These are phyloP conservation scores for Leersia perrieri DNA, from an alignment of 176 grass and related monocot genomes.

Conservation along the genomic window DNA sequence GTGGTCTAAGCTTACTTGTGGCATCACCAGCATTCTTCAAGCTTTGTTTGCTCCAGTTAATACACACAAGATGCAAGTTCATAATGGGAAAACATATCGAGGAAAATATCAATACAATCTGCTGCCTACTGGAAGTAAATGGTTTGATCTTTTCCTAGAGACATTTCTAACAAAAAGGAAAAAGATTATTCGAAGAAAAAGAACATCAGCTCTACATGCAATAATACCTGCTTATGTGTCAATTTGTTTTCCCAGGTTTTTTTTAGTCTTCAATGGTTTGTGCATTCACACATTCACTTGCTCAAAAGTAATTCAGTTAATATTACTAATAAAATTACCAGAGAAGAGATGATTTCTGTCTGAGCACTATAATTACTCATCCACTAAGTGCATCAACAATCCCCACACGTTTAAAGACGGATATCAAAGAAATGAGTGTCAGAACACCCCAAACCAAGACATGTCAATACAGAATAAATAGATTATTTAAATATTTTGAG, in stretches of 20 bases:
- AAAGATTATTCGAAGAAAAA: slow-evolving; percentile 27
- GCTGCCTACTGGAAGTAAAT: slow-evolving; percentile 14
- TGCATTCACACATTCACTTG: slow-evolving; percentile 10
- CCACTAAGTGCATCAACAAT: slow-evolving; percentile 9
- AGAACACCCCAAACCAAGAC: background rate
- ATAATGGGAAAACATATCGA: background rate
- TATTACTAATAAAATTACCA: slow-evolving; percentile 31
- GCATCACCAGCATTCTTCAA: slow-evolving; percentile 33
- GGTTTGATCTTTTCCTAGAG: background rate
- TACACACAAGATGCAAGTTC: slow-evolving; percentile 1
- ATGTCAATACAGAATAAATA: background rate
- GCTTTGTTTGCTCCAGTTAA: slow-evolving; percentile 12
- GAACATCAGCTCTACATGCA: slow-evolving; percentile 20
- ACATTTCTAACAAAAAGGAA: slow-evolving; percentile 3
- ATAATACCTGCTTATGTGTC: slow-evolving; percentile 28
- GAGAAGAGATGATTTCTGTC: slow-evolving; percentile 6
- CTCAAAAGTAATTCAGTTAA: slow-evolving; percentile 19
- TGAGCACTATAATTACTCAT: slow-evolving; percentile 1
- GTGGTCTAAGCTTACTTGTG: slow-evolving; percentile 26
- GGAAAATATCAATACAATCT: background rate
- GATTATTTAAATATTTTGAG: background rate
- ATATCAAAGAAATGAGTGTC: background rate
- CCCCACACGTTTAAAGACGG: background rate
- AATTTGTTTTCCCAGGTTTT: slow-evolving; percentile 7
- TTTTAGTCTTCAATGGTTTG: slow-evolving; percentile 26